Evolutionary conservation across 345 rosid species (phyloP).

Genomic region (Populus ilicifolia): DNA sequence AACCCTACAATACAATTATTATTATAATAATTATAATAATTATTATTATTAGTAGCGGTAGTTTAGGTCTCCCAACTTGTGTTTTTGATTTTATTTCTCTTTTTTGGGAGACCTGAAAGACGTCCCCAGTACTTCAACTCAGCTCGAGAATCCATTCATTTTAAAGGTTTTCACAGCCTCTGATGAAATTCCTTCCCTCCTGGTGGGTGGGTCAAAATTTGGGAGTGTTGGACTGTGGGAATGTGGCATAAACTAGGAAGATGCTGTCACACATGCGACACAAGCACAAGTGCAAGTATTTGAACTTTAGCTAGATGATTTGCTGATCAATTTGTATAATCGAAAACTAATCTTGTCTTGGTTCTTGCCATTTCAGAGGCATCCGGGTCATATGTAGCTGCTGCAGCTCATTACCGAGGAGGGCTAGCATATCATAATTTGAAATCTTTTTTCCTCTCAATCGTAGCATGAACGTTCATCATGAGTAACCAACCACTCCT

Average conservation of each 20-base stretch:
- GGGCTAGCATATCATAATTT: not conserved
- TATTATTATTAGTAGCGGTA: too few species aligned
- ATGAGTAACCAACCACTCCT: not conserved
- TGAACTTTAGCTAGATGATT: not conserved
- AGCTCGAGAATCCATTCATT: constrained; percentile 13
- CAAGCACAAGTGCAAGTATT: too few species aligned
- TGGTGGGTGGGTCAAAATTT: not conserved
- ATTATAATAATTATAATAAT: too few species aligned
- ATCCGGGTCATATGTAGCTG: not conserved
- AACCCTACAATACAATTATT: too few species aligned
- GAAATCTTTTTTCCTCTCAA: not conserved
- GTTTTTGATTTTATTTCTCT: not conserved
- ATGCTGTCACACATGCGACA: constrained; percentile 11
- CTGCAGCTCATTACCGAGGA: not conserved
- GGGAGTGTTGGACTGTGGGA: constrained; percentile 11
- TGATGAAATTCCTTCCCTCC: not conserved
- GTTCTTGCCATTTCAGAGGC: not conserved
- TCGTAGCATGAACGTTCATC: too few species aligned
- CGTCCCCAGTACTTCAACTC: not conserved
- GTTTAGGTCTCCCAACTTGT: not conserved
- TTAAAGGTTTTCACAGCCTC: not conserved
- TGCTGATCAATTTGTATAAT: not conserved
- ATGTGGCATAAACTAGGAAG: constrained; percentile 3
- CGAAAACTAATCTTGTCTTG: not conserved
- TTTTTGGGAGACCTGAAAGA: not conserved